Base-by-base conservation (phyloP, 78 protist species). In the Speleostelium caveatum region DNA sequence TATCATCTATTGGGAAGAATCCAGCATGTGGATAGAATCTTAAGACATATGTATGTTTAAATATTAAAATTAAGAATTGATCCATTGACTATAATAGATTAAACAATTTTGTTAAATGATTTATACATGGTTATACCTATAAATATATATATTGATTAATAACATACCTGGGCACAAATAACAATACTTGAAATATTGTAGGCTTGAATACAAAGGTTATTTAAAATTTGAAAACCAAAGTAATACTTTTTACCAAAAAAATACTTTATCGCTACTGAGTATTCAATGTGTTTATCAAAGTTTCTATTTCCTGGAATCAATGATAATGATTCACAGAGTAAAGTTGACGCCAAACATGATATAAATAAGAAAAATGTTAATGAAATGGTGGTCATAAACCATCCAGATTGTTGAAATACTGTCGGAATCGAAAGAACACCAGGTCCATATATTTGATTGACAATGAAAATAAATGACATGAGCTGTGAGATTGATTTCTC, bases 381-480 rank as follows among this genome's bases (percentile, higher is more conserved):
- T 35, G 87, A 78, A 17, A 78, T 12, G n/a, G 45, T 63, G 14
- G 87, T 78, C 58, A 78, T 26, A 4, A 78, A n/a, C 65, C 71
- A 78, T 24, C 87, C 87, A 51, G 73, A 72, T 55, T 78, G 87
- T 78, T 78, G 87, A 36, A 78, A 78, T 53, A 63, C 87, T 26
- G 49, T 59, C 8, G 87, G 75, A 14, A 78, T 78, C 21, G 87
- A 78, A 36, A 78, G 36, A 6, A 78, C 87, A 66, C 87, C 87
- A 24, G 87, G 87, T 51, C 87, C 87, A 55, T 78, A 78, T 30
- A 78, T 78, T 53, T 78, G 87, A 55, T 78, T 78, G 17, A 78
- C 87, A 3, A 78, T 78, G 49, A 78, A 78, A 32, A 78, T 78
- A 26, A 78, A 78, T 49, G 87, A 78, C 66, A 49, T 75, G 49